Conservation (phyloP, 2,329 filamentous ascomycete species). For the Aureobasidium zeae region DNA sequence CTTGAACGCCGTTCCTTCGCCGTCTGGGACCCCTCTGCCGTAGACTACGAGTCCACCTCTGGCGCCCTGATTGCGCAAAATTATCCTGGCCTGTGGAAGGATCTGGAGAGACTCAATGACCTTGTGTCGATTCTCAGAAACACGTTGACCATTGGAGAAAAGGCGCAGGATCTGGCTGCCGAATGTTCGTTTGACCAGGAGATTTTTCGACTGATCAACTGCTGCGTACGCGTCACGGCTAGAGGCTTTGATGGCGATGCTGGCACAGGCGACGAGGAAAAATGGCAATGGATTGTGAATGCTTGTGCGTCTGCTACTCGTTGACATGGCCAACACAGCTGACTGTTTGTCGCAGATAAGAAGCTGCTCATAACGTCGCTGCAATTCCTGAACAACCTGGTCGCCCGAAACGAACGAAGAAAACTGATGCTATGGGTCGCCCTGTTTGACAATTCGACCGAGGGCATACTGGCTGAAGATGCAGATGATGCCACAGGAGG, state of each 20-base stretch:
- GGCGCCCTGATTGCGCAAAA: slow-evolving; percentile 54
- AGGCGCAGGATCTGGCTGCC: slow-evolving; percentile 54
- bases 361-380: slow-evolving; percentile 55
- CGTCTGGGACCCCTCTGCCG: slow-evolving; percentile 46
- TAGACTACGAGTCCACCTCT: slow-evolving; percentile 49
- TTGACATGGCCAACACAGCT: background rate
- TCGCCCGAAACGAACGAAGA: slow-evolving; percentile 55
- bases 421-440: slow-evolving; percentile 58
- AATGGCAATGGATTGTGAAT: slow-evolving; percentile 57
- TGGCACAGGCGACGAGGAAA: slow-evolving; percentile 52
- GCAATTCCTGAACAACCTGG: slow-evolving; percentile 58
- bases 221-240: slow-evolving; percentile 55
- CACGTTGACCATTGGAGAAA: slow-evolving; percentile 51
- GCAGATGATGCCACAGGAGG: slow-evolving; percentile 3
- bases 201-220: slow-evolving; percentile 52
- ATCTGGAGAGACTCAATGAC: slow-evolving; percentile 54
- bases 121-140: slow-evolving; percentile 54
- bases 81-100: slow-evolving; percentile 49
- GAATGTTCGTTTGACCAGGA: slow-evolving; percentile 52
- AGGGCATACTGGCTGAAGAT: slow-evolving; percentile 15
- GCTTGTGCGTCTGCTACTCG: slow-evolving; percentile 36
- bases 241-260: slow-evolving; percentile 56
- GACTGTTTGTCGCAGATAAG: slow-evolving; percentile 40
- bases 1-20: slow-evolving; percentile 54
- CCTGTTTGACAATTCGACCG: slow-evolving; percentile 43